phyloP scores from a whole-genome alignment of 371 early-diverging fungal genomes.

The Globomyces sp. region DNA sequence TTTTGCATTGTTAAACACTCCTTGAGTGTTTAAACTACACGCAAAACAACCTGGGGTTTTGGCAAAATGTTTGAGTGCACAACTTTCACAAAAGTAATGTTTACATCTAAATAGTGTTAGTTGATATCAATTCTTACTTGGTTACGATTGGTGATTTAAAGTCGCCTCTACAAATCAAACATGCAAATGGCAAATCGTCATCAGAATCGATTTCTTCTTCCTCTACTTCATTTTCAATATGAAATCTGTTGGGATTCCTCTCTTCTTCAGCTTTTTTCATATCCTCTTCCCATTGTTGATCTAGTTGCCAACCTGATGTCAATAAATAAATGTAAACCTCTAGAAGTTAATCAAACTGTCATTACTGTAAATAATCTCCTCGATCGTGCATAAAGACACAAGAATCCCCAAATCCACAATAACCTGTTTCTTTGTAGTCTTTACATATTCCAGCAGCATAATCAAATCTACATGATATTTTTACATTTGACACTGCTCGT shows the following conservation, averaged over 20 bases:
- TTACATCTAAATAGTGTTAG: conserved; percentile 50
- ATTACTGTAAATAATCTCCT: conserved; percentile 83
- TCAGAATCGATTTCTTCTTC: conserved; percentile 58
- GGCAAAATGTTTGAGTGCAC: conserved; percentile 76
- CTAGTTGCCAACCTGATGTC: conserved; percentile 68
- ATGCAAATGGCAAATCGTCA: conserved; percentile 84
- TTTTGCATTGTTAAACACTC: conserved; percentile 83
- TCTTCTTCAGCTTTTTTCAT: conserved; percentile 54
- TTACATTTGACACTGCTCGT: conserved; percentile 75
- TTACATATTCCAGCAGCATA: conserved; percentile 98
- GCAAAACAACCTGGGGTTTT: conserved; percentile 90
- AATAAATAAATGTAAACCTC: conserved; percentile 40
- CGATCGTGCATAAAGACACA: conserved; percentile 98
- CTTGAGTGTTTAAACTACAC: conserved; percentile 81
- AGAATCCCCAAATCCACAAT: conserved; percentile 96
- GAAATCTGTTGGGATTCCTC: conserved; percentile 33
- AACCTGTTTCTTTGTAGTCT: conserved; percentile 89
- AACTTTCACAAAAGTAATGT: conserved; percentile 95
- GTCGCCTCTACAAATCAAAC: conserved; percentile 84
- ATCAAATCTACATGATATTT: conserved; percentile 87
- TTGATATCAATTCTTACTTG: conserved; percentile 23
- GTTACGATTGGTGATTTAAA: conserved; percentile 89
- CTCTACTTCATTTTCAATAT: conserved; percentile 46
- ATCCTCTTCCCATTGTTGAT: conserved; percentile 80
- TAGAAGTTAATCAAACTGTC: conserved; percentile 83